Conservation (phyloP, 352 stramenopile species). For the Globisporangium spiculum region DNA sequence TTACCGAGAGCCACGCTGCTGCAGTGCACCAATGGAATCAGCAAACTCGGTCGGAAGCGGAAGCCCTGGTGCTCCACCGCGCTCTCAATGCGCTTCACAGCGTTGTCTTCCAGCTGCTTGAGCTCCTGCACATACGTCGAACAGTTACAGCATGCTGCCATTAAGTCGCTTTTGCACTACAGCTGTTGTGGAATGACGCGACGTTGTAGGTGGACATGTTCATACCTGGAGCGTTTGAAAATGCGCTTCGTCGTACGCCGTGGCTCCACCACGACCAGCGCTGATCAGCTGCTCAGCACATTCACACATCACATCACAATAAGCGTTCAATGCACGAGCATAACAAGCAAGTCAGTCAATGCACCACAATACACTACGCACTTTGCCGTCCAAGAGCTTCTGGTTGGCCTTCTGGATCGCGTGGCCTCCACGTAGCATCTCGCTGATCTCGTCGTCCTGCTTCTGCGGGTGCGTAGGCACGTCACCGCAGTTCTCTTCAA, state of each 20-base stretch:
- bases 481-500: slow-evolving; percentile 62
- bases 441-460: slow-evolving; percentile 46
- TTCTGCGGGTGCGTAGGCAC: slow-evolving; percentile 40
- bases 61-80: slow-evolving; percentile 36
- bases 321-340: neutral
- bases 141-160: too few species aligned
- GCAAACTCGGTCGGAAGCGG: slow-evolving; percentile 71
- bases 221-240: slow-evolving; percentile 47
- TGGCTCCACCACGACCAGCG: slow-evolving; percentile 29
- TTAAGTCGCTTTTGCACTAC: neutral
- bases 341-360: neutral
- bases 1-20: slow-evolving; percentile 53
- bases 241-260: slow-evolving; percentile 37
- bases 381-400: slow-evolving; percentile 48
- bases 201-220: neutral
- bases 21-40: slow-evolving; percentile 49
- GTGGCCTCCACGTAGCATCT: slow-evolving; percentile 73
- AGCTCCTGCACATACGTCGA: slow-evolving; percentile 31
- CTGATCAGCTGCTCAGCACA: slow-evolving; percentile 27
- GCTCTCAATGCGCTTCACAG: slow-evolving; percentile 47
- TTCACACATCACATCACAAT: neutral
- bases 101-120: slow-evolving; percentile 41
- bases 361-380: slow-evolving; percentile 5
- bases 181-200: neutral
- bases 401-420: slow-evolving; percentile 53